Conservation (phyloP, 2,329 filamentous ascomycete genomes). For the Clonostachys rosea region DNA sequence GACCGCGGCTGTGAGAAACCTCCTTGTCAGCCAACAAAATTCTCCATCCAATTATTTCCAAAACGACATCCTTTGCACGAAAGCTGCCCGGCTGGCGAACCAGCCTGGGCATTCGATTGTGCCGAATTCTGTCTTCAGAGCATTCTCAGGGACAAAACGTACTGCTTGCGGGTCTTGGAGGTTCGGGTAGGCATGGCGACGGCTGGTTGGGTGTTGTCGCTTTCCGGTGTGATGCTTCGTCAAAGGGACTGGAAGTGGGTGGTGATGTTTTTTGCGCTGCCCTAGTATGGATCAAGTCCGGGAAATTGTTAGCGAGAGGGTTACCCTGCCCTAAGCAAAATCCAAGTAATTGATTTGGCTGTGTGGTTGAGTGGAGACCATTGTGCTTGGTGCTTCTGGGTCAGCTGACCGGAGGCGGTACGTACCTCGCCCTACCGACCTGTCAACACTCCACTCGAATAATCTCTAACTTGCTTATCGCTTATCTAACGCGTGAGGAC, state of each 20-base stretch:
- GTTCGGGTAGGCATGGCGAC: conserved; percentile 70
- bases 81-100: no score
- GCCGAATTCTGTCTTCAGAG: neutral
- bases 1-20: conserved; percentile 67
- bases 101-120: no score
- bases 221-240: conserved; percentile 22
- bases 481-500: no score
- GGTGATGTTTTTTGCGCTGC: conserved; percentile 29
- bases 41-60: no score
- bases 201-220: conserved; percentile 35
- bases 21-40: neutral
- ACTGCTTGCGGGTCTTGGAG: conserved; percentile 75
- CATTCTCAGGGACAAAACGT: conserved; percentile 33
- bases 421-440: no score
- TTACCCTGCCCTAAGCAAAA: conserved; percentile 30
- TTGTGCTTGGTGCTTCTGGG: no score
- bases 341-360: no score
- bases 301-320: conserved; percentile 33
- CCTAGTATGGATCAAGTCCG: conserved; percentile 18
- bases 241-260: conserved; percentile 18
- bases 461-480: no score
- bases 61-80: no score
- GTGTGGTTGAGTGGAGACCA: no score
- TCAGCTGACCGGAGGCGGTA: no score
- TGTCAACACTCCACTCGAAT: no score